Percentiles rank a stretch among this genome's conserved stretches.
Evolutionary conservation across 2,329 filamentous ascomycete species (phyloP).

Genomic region (Xylariales sp.): DNA sequence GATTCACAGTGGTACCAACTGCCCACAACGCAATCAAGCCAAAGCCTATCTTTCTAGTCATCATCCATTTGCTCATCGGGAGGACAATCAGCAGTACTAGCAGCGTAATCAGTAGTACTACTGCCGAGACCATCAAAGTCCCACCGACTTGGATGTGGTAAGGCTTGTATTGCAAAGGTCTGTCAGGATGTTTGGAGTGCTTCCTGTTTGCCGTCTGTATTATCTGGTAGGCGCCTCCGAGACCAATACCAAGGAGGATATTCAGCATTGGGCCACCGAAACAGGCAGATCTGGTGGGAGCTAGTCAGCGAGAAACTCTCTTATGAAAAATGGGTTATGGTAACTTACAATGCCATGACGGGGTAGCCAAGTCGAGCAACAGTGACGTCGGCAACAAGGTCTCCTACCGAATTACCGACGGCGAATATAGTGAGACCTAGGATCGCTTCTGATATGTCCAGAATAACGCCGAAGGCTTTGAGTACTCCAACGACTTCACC

Average conservation of each 20-base stretch:
- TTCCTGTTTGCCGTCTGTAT: conserved; percentile 62
- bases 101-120: conserved; percentile 78
- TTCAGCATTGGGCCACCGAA: conserved; percentile 99
- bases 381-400: conserved; percentile 91
- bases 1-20: conserved; percentile 74
- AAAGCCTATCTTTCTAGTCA: conserved; percentile 79
- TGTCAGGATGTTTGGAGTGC: conserved; percentile 62
- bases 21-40: conserved; percentile 76
- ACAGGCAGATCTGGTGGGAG: conserved; percentile 64
- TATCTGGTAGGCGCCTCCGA: conserved; percentile 85
- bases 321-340: not conserved
- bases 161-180: conserved; percentile 62
- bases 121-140: conserved; percentile 77
- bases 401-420: conserved; percentile 90
- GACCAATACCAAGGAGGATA: conserved; percentile 89
- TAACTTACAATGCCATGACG: conserved; percentile 77
- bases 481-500: conserved; percentile 93
- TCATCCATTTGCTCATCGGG: conserved; percentile 79
- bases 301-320: conserved; percentile 16
- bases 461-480: conserved; percentile 86
- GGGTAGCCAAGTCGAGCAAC: conserved; percentile 90
- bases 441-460: conserved; percentile 91
- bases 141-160: conserved; percentile 82
- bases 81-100: conserved; percentile 74
- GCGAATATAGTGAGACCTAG: conserved; percentile 94